Evolutionary conservation across 1,139 yeast species (phyloP), one percentile per base, ranked within the genome.

Genomic region (Hemisphaericaspora xylofermentans): DNA sequence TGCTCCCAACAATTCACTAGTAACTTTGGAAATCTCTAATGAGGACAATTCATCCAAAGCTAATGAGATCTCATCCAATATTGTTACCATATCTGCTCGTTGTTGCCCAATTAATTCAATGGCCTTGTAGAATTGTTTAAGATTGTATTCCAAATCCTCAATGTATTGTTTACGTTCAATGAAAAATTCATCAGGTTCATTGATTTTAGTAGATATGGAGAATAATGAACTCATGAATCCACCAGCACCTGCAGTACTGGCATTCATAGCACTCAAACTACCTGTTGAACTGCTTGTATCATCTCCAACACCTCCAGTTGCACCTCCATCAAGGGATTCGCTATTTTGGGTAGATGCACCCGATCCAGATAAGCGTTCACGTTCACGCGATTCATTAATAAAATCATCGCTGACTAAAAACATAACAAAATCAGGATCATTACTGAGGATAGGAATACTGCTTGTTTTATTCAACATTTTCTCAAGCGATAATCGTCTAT

Each of bases 401-500:
- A 93, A 88, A 49, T 87, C 78, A 26, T 80, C 83, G 47, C 88
- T 80, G 40, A 86, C 84, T 50, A 94, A 66, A 58, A 93, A 94
- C 66, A 88, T 72, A 27, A 80, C 64, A 49, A 89, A 85, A 57
- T 88, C 97, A 1, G 75, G 69, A 60, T 93, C 98, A 31, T 69
- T 71, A 49, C 82, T 82, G 39, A 93, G 67, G 2, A 58, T 57
- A 0, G 80, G 72, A 45, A 78, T 80, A 35, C 64, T 64, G 9
- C 85, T 70, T 25, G 88, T 84, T 56, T 85, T 85, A 43, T 61
- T 68, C 45, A 93, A 72, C 99, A 93, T 94, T 50, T 77, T 80
- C 57, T 91, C 97, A 59, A 93, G 71, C n/a, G 94, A 88, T 31
- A 82, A 68, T 45, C 98, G 71, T 61, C 98, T 78, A 49, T 80